phyloP scores from a whole-genome alignment of 345 rosid species.

The rapeseed (Brassica napus) region Da-Ae NC_063447.1:53260501-53261000 shows the following conservation, averaged over 20 bases:
- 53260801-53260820: conserved; percentile 58
- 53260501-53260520: conserved; percentile 17
- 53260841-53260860: conserved; percentile 35
- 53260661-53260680: conserved; percentile 29
- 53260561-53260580: conserved; percentile 47
- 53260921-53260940: conserved; percentile 42
- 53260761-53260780: conserved; percentile 27
- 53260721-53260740: conserved; percentile 32
- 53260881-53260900: conserved; percentile 54
- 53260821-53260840: conserved; percentile 45
- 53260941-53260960: conserved; percentile 37
- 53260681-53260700: conserved; percentile 25
- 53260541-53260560: conserved; percentile 25
- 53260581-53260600: conserved; percentile 47
- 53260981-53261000: conserved; percentile 45
- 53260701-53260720: conserved; percentile 37
- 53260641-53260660: conserved; percentile 16
- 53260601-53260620: conserved; percentile 5
- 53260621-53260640: background rate
- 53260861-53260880: conserved; percentile 61
- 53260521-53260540: background rate
- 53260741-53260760: background rate
- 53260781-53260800: conserved; percentile 62
- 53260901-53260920: conserved; percentile 44
- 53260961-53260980: conserved; percentile 38